Percentiles rank a stretch among this genome's conserved stretches.
Evolutionary conservation across 75 land plant genomes (phyloP).

Genomic region (Cryptomeria japonica): DNA sequence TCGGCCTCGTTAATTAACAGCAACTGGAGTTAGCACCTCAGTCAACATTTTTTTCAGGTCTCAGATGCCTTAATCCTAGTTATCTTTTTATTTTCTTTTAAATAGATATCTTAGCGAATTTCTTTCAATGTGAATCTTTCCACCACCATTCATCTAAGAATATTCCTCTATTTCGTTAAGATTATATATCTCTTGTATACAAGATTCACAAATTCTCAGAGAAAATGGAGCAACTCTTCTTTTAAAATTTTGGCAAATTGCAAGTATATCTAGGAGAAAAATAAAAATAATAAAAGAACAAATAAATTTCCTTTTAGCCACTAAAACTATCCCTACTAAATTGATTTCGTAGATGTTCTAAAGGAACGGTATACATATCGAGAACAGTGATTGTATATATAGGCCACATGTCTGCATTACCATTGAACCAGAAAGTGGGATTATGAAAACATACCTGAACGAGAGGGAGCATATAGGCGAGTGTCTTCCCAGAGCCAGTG

Average conservation of each 20-base stretch:
- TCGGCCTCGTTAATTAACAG: not conserved
- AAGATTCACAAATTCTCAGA: too few relatives aligned
- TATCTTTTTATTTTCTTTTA: not conserved
- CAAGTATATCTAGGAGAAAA: too few relatives aligned
- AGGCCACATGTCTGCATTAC: too few relatives aligned
- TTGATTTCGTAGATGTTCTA: too few relatives aligned
- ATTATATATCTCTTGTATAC: not conserved
- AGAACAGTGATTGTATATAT: too few relatives aligned
- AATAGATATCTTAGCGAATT: not conserved
- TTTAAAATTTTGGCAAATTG: too few relatives aligned
- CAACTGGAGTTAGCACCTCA: not conserved
- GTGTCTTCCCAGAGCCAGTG: slow-evolving; percentile 97
- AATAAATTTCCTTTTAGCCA: too few relatives aligned
- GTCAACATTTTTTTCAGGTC: not conserved
- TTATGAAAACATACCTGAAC: slow-evolving; percentile 61
- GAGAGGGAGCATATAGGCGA: slow-evolving; percentile 91
- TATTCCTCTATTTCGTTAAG: not conserved
- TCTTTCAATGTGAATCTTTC: not conserved
- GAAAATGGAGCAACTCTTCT: too few relatives aligned
- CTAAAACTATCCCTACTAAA: too few relatives aligned
- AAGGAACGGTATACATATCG: too few relatives aligned
- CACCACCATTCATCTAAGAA: not conserved
- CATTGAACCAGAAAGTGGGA: too few relatives aligned
- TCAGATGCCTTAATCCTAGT: not conserved
- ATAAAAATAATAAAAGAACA: too few relatives aligned